Percentiles rank a stretch among this genome's conserved stretches.
Evolutionary conservation across 2,329 filamentous ascomycete species (phyloP).

Genomic region (Colletotrichum salicis): DNA sequence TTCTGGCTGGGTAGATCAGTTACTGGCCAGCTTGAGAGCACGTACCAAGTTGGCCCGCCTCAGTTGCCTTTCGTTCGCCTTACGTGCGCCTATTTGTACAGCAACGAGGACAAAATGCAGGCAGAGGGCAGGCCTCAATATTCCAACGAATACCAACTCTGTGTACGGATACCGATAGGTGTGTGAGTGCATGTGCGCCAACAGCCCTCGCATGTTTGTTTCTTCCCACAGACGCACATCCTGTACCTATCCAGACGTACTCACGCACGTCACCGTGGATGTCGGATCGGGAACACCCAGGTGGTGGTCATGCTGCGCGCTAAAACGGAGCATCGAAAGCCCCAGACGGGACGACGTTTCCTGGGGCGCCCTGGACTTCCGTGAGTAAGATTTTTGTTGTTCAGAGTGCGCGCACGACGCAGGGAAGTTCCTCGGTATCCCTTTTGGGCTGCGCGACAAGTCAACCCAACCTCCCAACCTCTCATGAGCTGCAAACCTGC

Average conservation of each 20-base stretch:
- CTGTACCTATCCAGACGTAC: not conserved
- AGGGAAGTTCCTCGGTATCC: constrained; percentile 25
- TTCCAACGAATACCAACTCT: not conserved
- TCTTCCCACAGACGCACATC: not conserved
- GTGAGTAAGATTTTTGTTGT: constrained; percentile 1
- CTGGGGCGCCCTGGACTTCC: not conserved
- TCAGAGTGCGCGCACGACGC: constrained; percentile 10
- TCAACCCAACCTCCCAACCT: constrained; percentile 31
- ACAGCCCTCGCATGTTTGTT: not conserved
- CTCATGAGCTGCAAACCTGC: constrained; percentile 9
- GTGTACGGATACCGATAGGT: not conserved
- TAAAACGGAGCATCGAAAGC: not conserved
- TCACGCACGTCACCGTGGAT: not conserved
- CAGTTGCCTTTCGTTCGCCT: constrained; percentile 20
- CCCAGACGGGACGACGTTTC: not conserved
- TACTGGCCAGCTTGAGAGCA: not conserved
- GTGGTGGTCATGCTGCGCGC: not conserved
- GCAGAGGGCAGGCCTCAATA: not conserved
- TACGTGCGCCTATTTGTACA: constrained; percentile 12
- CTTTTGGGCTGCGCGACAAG: constrained; percentile 21
- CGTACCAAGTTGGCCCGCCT: constrained; percentile 1
- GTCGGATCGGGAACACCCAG: not conserved
- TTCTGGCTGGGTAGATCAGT: not conserved
- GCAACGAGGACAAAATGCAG: constrained; percentile 2
- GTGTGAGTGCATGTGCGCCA: not conserved